phyloP scores from a whole-genome alignment of 1,284 basidiomycete species.

The Erythrobasidium hasegawianum region DNA sequence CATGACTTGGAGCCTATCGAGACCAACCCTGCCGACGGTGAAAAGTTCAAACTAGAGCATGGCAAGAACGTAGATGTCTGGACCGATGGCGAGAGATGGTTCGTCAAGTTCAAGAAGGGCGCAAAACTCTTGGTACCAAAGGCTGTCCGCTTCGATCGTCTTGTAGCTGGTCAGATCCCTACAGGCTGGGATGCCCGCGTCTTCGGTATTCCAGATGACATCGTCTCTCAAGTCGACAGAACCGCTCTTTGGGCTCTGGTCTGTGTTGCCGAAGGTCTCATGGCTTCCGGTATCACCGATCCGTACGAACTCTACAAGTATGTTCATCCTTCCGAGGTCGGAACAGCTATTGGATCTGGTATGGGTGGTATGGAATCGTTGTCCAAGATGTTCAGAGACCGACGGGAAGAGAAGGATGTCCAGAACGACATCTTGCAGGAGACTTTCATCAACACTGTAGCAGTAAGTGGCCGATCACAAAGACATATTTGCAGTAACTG shows the following conservation, averaged over 20 bases:
- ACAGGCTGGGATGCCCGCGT: conserved; percentile 94
- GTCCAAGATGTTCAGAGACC: conserved; percentile 92
- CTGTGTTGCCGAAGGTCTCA: conserved; percentile 88
- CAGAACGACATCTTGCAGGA: conserved; percentile 98
- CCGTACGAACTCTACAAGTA: conserved; percentile 95
- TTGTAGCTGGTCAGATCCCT: conserved; percentile 92
- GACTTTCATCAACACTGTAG: conserved; percentile 61
- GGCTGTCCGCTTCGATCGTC: conserved; percentile 88
- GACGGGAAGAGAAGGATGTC: conserved; percentile 92
- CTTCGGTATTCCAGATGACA: conserved; percentile 97
- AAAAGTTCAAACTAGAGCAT: conserved; percentile 94
- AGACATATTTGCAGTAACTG: conserved; percentile 56
- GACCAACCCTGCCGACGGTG: conserved; percentile 81
- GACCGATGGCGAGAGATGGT: conserved; percentile 84
- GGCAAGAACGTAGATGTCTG: conserved; percentile 94
- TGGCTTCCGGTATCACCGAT: conserved; percentile 95
- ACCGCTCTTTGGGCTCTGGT: conserved; percentile 96
- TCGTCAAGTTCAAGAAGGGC: conserved; percentile 98
- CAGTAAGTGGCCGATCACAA: conserved; percentile 25
- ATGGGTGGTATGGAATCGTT: conserved; percentile 87
- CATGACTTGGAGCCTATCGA: conserved; percentile 97
- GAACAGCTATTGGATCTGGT: conserved; percentile 85
- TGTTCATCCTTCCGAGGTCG: conserved; percentile 93
- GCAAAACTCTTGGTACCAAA: conserved; percentile 91
- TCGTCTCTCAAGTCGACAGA: conserved; percentile 88